Percentiles rank a stretch among this genome's conserved stretches.
These are phyloP conservation scores for Colletotrichum lindemuthianum DNA, from an alignment of 2,329 filamentous ascomycete species.

Conservation along the genomic window DNA sequence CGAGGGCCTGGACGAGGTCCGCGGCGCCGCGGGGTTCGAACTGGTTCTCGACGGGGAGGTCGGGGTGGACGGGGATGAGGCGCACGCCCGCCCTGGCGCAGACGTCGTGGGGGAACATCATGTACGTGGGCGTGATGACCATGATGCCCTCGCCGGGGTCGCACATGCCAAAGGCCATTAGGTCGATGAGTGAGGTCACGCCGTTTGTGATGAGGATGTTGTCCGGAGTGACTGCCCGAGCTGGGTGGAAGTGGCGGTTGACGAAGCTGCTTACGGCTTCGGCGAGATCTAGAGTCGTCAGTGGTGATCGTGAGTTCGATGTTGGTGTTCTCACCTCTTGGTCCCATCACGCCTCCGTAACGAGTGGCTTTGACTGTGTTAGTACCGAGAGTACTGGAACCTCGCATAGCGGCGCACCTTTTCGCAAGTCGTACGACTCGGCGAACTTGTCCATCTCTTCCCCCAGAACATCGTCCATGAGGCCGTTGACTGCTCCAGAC, in stretches of 20 bases:
- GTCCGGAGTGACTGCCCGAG: background rate
- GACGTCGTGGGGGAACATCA: constrained; percentile 18
- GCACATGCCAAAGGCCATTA: constrained; percentile 19
- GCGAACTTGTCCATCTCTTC: background rate
- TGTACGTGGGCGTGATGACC: constrained; percentile 17
- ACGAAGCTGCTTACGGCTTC: constrained; percentile 9
- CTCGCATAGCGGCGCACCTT: background rate
- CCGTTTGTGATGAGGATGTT: constrained; percentile 15
- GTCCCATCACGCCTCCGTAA: constrained; percentile 13
- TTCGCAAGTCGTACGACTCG: background rate
- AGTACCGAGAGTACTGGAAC: background rate
- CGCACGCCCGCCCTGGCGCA: constrained; percentile 1
- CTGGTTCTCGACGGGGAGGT: constrained; percentile 1
- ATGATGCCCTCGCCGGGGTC: constrained; percentile 17
- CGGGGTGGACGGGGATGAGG: background rate
- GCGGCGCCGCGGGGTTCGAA: background rate
- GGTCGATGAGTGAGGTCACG: constrained; percentile 15
- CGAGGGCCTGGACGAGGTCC: background rate
- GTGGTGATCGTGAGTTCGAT: background rate
- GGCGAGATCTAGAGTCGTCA: background rate
- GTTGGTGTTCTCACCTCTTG: background rate
- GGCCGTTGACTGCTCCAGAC: constrained; percentile 16
- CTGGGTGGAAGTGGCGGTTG: constrained; percentile 6
- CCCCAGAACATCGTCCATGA: constrained; percentile 6
- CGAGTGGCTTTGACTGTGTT: background rate